Evolutionary conservation across 75 land plant species (phyloP), one percentile per base, ranked within the genome.

Genomic region (Larix kaempferi): DNA sequence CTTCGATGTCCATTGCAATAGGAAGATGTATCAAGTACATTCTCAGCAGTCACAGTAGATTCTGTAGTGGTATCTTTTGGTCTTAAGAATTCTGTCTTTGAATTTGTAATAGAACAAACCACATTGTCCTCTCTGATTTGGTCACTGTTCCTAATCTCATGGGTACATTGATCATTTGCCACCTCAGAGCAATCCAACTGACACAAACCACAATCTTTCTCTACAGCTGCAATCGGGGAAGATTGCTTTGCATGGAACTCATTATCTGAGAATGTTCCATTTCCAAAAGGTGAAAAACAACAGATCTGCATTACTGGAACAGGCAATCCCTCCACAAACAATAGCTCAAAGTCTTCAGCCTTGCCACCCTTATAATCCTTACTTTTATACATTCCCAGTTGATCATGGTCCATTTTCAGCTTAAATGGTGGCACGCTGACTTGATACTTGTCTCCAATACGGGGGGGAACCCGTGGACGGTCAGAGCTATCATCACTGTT

Each of bases 371-470:
- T 10, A 15, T 55, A 5, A 67, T 59, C 15, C 19, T 73, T 72
- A 33, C 29, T 14, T 35, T 49, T 10, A 57, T 59, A 79, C 52
- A 11, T 33, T 44, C 27, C 15, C 27, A 49, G 16, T 14, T 64
- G 60, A 57, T 44, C 0, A 75, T 71, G 26, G 49, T 69, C 71
- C 5, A 54, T 37, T 55, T 78, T 37, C 25, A 75, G 23, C 44
- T 64, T 61, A 22, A 77, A 16, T 3, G 62, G n/a, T 26, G 87
- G 85, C 39, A 89, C 80, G 59, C 72, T 84, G 8, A 74, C 87
- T 39, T 89, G 91, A 72, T 80, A 86, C 11, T 82, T 33, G 19
- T 80, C 81, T 58, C 91, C 89, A 11, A 89, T 75, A 60, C 85
- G 82, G 41, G 91, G 87, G 41, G 10, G 60, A 4, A 86, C 15